These are phyloP conservation scores for Fistulifera solaris DNA, from an alignment of 108 stramenopile genomes.

Conservation along the genomic window DNA sequence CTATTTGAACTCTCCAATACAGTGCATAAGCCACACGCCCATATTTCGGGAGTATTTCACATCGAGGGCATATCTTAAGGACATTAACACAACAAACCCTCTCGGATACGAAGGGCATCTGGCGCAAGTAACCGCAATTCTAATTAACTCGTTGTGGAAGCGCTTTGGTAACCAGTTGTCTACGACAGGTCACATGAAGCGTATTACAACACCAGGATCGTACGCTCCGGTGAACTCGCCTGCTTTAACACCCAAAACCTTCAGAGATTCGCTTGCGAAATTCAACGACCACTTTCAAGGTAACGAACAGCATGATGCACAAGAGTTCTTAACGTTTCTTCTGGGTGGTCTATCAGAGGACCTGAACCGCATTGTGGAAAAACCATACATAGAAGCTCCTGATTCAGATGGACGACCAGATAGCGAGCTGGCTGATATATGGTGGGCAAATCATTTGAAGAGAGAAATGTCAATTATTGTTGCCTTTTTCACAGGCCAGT, in stretches of 20 bases:
- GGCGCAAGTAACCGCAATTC: conserved; percentile 87
- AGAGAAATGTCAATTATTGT: conserved; percentile 90
- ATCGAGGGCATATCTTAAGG: conserved; percentile 72
- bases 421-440: conserved; percentile 91
- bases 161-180: conserved; percentile 18
- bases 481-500: conserved; percentile 92
- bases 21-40: conserved; percentile 92
- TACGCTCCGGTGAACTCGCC: conserved; percentile 66
- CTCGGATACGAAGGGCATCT: conserved; percentile 88
- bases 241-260: conserved; percentile 80
- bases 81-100: conserved; percentile 92
- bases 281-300: conserved; percentile 90
- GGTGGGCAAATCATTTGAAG: conserved; percentile 95
- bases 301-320: conserved; percentile 97
- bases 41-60: conserved; percentile 91
- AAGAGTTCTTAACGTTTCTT: conserved; percentile 88
- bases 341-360: conserved; percentile 93
- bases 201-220: conserved; percentile 50
- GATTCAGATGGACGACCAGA: conserved; percentile 92
- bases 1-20: conserved; percentile 91
- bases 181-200: conserved; percentile 1
- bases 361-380: conserved; percentile 90
- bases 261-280: conserved; percentile 86
- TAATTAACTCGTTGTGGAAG: conserved; percentile 88
- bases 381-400: conserved; percentile 93